Conservation (phyloP, 176 grass and related monocot species). For the Lolium perenne region DNA sequence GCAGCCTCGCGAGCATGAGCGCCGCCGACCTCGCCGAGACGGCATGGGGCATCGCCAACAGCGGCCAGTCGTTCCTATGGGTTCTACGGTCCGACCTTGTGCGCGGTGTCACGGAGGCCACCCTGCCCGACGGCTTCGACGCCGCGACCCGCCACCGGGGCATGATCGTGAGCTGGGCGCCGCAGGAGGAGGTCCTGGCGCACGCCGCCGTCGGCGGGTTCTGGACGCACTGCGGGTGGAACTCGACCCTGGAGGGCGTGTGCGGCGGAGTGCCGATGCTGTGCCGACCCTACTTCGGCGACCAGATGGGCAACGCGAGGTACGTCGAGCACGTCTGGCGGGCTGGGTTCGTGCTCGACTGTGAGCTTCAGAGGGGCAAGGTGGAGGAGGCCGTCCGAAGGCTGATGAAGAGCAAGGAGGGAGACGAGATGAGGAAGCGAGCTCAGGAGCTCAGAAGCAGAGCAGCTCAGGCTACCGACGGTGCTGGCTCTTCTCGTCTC, state of each 20-base stretch:
- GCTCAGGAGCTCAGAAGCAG: not conserved
- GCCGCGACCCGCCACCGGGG: not conserved
- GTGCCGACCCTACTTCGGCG: constrained; percentile 13
- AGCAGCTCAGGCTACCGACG: too few species aligned
- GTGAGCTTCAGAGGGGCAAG: not conserved
- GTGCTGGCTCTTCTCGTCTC: too few species aligned
- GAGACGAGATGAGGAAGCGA: not conserved
- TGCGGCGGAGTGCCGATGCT: constrained; percentile 8
- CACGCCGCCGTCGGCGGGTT: constrained; percentile 56
- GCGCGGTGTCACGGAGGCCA: not conserved
- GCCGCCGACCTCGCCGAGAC: not conserved
- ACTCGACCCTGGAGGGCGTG: constrained; percentile 63
- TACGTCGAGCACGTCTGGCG: constrained; percentile 11
- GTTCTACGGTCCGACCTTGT: not conserved
- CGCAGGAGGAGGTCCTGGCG: constrained; percentile 17
- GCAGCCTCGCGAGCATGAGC: not conserved
- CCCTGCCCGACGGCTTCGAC: not conserved
- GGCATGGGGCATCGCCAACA: not conserved
- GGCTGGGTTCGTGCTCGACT: not conserved
- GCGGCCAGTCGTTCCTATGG: not conserved
- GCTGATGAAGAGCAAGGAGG: not conserved
- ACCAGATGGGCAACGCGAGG: constrained; percentile 25
- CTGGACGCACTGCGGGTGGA: constrained; percentile 84
- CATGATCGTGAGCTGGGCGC: not conserved
- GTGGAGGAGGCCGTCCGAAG: not conserved